Conservation (phyloP, 2,329 filamentous ascomycete genomes). For the Aspergillus clavatus region DNA sequence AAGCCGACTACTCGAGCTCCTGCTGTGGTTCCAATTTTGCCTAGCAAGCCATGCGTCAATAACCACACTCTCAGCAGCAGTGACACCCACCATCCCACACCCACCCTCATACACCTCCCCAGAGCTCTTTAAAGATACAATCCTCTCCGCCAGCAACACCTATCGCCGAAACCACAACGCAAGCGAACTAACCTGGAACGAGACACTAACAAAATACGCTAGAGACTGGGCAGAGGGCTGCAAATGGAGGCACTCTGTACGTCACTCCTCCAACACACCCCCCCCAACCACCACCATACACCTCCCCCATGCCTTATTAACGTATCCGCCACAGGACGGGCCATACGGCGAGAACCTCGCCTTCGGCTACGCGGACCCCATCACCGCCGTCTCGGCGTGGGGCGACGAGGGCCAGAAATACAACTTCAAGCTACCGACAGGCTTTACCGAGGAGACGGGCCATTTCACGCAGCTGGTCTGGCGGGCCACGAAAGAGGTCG, state of each 20-base stretch:
- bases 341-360: constrained; percentile 73
- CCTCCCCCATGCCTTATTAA: background rate
- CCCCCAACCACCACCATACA: background rate
- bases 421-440: constrained; percentile 51
- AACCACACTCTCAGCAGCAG: constrained; percentile 21
- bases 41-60: constrained; percentile 13
- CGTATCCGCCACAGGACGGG: constrained; percentile 41
- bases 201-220: constrained; percentile 55
- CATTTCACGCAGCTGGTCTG: constrained; percentile 73
- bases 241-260: constrained; percentile 39
- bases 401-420: constrained; percentile 57
- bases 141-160: constrained; percentile 62
- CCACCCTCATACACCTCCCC: constrained; percentile 42
- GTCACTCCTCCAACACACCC: constrained; percentile 2
- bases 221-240: constrained; percentile 46
- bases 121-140: constrained; percentile 43
- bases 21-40: background rate
- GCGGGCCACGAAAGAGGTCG: constrained; percentile 57
- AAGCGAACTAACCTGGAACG: constrained; percentile 58
- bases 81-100: constrained; percentile 23
- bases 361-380: constrained; percentile 58
- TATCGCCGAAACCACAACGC: constrained; percentile 63
- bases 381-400: constrained; percentile 61
- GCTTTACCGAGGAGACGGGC: constrained; percentile 57
- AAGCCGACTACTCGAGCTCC: background rate